Base-by-base conservation (phyloP, 805 yeast species). In the Brettanomyces naardenensis region DNA sequence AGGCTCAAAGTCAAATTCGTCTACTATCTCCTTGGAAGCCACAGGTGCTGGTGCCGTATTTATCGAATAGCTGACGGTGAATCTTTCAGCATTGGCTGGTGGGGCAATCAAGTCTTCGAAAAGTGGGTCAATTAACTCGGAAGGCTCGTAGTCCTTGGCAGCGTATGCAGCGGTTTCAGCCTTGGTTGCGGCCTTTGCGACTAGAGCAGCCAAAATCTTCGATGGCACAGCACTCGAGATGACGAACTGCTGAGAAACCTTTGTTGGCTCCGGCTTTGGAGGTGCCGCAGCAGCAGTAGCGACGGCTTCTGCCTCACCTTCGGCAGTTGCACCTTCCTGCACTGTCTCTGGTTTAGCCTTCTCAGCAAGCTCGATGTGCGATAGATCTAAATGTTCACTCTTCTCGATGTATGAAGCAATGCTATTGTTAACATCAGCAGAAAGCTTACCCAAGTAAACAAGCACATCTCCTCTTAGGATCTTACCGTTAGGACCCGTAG, bases 401-500 rank as follows among this genome's bases (percentile, higher is more conserved):
- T 68, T 59, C 36, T 71, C 65, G 45, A 89, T 59, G 52, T 65
- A 79, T 22, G 73, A 62, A 5, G 83, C 66, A 41, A 89, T 68
- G 17, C 62, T 56, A 15, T 60, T 50, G 19, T 78, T 76, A 5
- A 80, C 62, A 6, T 73, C 77, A 28, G 64, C 50, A 9, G 85
- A 61, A 38, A 89, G 82, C 43, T 72, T 61, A 21, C 97, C 97
- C 37, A 89, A 53, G 54, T 75, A 78, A 0, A 94, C 92, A 46
- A 89, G 68, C 1, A 89, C 90, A 58, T 90, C 98, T 45, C 97
- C 97, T 62, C 83, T 85, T 45, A 90, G 68, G 29, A 90, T 57
- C 52, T 95, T 73, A 7, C 97, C 97, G 40, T 78, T 71, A 21
- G 94, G 94, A 17, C 97, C 98, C 1, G 95, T 70, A 6, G 96